Evolutionary conservation across 78 protist species (phyloP).

Genomic region (Mantamonas sphyraenae): DNA sequence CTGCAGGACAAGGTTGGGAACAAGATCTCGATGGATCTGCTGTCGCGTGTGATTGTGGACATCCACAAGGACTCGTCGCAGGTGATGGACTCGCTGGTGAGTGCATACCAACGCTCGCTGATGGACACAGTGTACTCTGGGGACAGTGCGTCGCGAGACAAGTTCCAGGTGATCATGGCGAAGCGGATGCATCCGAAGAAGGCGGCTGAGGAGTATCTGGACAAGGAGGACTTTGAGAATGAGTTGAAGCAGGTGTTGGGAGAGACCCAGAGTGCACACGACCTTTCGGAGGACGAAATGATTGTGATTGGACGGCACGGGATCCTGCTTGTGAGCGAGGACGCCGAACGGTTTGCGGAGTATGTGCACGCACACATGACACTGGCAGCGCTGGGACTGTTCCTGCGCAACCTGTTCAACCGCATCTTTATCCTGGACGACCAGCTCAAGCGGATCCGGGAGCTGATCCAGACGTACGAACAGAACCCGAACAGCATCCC

Average conservation of each 20-base stretch:
- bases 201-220: constrained; percentile 1
- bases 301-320: constrained; percentile 16
- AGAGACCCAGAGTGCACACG: constrained; percentile 1
- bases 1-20: constrained; percentile 11
- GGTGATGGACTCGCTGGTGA: constrained; percentile 6
- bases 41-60: constrained; percentile 14
- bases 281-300: constrained; percentile 7
- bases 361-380: too few species aligned
- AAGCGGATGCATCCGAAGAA: constrained; percentile 9
- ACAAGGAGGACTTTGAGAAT: constrained; percentile 16
- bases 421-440: constrained; percentile 18
- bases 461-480: constrained; percentile 4
- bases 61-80: constrained; percentile 16
- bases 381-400: too few species aligned
- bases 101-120: constrained; percentile 20
- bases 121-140: not conserved
- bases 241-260: constrained; percentile 35
- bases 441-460: constrained; percentile 1
- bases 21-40: constrained; percentile 14
- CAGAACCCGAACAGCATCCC: constrained; percentile 17
- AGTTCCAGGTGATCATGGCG: constrained; percentile 9
- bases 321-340: constrained; percentile 12
- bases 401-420: constrained; percentile 11
- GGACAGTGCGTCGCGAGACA: constrained; percentile 6
- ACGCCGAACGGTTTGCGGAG: constrained; percentile 5